Evolutionary conservation across 1,284 basidiomycete genomes (phyloP).

Genomic region (Anthracocystis setariae): DNA sequence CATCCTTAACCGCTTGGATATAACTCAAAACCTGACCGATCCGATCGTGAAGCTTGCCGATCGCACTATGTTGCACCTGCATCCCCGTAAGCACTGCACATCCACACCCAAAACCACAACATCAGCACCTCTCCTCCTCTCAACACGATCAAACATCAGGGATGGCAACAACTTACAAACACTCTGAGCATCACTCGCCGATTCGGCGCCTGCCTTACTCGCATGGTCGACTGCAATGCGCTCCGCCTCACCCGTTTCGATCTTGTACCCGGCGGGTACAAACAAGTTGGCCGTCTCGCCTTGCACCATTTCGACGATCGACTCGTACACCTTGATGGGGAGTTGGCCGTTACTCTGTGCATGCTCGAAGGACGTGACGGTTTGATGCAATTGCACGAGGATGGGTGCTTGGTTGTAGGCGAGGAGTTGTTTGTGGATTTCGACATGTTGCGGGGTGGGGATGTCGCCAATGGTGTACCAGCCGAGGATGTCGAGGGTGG

Average conservation of each 20-base stretch:
- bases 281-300: slow-evolving; percentile 69
- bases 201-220: slow-evolving; percentile 79
- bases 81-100: slow-evolving; percentile 83
- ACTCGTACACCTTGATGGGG: slow-evolving; percentile 59
- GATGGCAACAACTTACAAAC: slow-evolving; percentile 61
- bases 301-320: slow-evolving; percentile 51
- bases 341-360: slow-evolving; percentile 50
- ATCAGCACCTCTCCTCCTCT: no score
- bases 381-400: slow-evolving; percentile 71
- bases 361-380: slow-evolving; percentile 25
- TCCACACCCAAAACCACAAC: no score
- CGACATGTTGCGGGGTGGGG: slow-evolving; percentile 79
- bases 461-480: slow-evolving; percentile 89
- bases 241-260: slow-evolving; percentile 98
- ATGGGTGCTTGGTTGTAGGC: slow-evolving; percentile 70
- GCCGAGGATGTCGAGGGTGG: slow-evolving; percentile 91
- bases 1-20: slow-evolving; percentile 46
- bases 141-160: no score
- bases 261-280: slow-evolving; percentile 80
- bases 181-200: slow-evolving; percentile 75
- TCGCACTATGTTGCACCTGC: slow-evolving; percentile 89
- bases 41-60: slow-evolving; percentile 93
- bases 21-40: slow-evolving; percentile 85
- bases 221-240: slow-evolving; percentile 97
- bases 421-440: slow-evolving; percentile 80